A percentile compares a stretch with the other conserved stretches of the same genome.
Conservation (phyloP, 2,329 filamentous ascomycete species). For the Xylaria sp. region DNA sequence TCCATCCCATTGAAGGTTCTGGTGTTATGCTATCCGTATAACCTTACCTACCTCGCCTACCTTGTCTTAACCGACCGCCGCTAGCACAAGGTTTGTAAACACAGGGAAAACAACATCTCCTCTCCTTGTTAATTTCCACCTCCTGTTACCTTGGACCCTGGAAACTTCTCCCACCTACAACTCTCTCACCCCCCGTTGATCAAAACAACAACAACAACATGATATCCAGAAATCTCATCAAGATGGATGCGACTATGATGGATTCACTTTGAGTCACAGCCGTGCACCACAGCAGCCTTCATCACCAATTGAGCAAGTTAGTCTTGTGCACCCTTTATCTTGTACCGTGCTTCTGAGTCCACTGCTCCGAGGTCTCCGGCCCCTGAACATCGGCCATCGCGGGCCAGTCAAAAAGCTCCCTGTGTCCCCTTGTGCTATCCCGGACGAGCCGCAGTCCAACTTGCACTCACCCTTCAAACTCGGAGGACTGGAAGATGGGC, state of each 20-base stretch:
- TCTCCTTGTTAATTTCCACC: not conserved
- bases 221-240: constrained; percentile 28
- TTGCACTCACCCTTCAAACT: not conserved
- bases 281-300: not conserved
- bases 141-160: not conserved
- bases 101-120: not conserved
- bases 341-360: not conserved
- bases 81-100: not conserved
- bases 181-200: constrained; percentile 6
- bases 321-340: constrained; percentile 3
- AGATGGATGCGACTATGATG: constrained; percentile 26
- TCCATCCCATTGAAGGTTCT: not conserved
- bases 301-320: not conserved
- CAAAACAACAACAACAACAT: constrained; percentile 24
- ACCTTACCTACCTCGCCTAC: not conserved
- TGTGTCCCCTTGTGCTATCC: not conserved
- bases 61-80: not conserved
- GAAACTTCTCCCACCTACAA: not conserved
- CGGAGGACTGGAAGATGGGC: constrained; percentile 24
- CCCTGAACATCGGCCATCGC: not conserved
- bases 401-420: not conserved
- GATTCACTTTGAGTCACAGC: constrained; percentile 31
- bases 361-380: constrained; percentile 3
- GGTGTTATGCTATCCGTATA: not conserved
- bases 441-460: not conserved